Evolutionary conservation across 106 monocot species (phyloP).

Genomic region (Acorus gramineus): DNA sequence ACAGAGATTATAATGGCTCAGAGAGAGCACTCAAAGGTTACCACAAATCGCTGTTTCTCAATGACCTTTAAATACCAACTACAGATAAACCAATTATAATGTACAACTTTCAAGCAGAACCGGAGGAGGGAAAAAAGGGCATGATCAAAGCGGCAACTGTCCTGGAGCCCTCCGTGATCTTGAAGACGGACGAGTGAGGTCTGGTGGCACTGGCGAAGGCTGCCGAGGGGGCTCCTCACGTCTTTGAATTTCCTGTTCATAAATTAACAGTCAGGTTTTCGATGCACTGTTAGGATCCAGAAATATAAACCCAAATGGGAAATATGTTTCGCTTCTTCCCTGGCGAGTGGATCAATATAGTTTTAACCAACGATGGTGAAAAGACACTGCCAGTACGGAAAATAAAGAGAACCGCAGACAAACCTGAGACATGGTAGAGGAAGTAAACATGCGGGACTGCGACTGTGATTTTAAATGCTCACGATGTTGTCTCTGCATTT

Average conservation of each 20-base stretch:
- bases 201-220: conserved; percentile 12
- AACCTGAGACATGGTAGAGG: conserved; percentile 45
- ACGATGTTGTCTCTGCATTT: conserved; percentile 53
- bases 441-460: conserved; percentile 13
- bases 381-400: too few relatives aligned
- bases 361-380: too few relatives aligned
- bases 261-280: too few relatives aligned
- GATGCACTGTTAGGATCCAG: too few relatives aligned
- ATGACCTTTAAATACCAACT: background rate
- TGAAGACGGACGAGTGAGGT: conserved; percentile 22
- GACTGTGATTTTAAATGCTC: conserved; percentile 19
- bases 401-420: background rate
- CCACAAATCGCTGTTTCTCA: background rate
- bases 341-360: too few relatives aligned
- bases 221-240: conserved; percentile 18
- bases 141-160: conserved; percentile 4
- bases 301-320: too few relatives aligned
- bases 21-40: background rate
- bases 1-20: too few relatives aligned
- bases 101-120: too few relatives aligned
- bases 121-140: background rate
- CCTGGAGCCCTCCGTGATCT: conserved; percentile 15
- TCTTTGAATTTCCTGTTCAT: conserved; percentile 32
- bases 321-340: too few relatives aligned
- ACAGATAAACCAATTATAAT: too few relatives aligned